A percentile compares a stretch with the other conserved stretches of the same genome.
Conservation (phyloP, 225 moss, liverwort and hornwort species). For the Bryoerythrophyllum caledonicum region DNA sequence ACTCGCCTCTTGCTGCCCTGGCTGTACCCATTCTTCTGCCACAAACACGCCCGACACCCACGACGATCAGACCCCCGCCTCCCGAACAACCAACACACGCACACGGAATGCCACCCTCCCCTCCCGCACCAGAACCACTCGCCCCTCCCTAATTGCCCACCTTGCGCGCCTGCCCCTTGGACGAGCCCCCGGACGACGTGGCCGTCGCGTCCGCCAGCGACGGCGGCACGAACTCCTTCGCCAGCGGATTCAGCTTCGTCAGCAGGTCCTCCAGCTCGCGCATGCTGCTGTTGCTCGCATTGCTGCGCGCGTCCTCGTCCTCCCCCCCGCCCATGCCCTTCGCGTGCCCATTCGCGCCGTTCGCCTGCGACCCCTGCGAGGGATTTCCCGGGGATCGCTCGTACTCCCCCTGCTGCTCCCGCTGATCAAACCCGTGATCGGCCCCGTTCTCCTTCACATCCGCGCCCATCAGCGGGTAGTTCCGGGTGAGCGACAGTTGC, state of each 20-base stretch:
- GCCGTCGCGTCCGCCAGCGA: conserved; percentile 61
- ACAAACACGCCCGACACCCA: conserved; percentile 37
- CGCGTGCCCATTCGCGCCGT: conserved; percentile 55
- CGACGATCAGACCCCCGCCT: conserved; percentile 32
- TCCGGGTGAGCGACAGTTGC: conserved; percentile 59
- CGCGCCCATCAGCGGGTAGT: conserved; percentile 65
- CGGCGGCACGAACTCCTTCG: conserved; percentile 86
- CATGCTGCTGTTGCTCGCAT: conserved; percentile 79
- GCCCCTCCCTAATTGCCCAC: conserved; percentile 65
- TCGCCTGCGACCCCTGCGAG: conserved; percentile 28
- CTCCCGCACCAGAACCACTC: no score
- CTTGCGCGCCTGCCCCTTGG: conserved; percentile 76
- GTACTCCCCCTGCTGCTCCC: conserved; percentile 20
- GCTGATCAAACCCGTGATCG: conserved; percentile 69
- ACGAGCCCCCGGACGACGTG: conserved; percentile 44
- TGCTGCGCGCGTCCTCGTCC: conserved; percentile 78
- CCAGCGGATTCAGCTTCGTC: conserved; percentile 91
- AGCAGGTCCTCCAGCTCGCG: conserved; percentile 87
- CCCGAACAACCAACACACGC: background rate
- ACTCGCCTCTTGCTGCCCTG: conserved; percentile 74
- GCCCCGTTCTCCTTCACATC: conserved; percentile 59
- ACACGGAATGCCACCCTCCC: conserved; percentile 23
- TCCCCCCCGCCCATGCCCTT: conserved; percentile 44
- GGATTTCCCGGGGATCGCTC: background rate
- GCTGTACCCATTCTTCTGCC: conserved; percentile 86